phyloP scores from a whole-genome alignment of 108 stramenopile genomes.

The Mediolabrus comicus region DNA sequence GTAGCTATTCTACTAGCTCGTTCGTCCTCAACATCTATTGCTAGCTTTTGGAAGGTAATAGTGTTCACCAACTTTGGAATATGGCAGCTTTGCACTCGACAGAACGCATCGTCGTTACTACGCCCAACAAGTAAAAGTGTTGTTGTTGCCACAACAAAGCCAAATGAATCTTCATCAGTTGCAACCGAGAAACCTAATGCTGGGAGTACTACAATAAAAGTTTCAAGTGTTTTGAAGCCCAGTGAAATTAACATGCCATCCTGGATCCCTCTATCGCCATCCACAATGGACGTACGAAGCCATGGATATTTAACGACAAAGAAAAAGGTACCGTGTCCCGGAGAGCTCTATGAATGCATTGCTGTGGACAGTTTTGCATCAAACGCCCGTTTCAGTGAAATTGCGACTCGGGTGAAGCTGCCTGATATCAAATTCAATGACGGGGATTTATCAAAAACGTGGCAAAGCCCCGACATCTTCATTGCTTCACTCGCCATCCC shows the following conservation, averaged over 20 bases:
- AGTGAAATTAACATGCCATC: slow-evolving; percentile 56
- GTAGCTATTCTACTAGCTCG: slow-evolving; percentile 47
- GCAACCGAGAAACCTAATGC: slow-evolving; percentile 40
- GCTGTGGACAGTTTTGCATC: slow-evolving; percentile 77
- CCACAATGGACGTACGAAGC: slow-evolving; percentile 55
- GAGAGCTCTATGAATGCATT: slow-evolving; percentile 68
- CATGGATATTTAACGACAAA: slow-evolving; percentile 74
- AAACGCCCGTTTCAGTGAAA: slow-evolving; percentile 52
- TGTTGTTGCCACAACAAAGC: not conserved
- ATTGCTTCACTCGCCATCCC: slow-evolving; percentile 69
- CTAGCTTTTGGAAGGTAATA: slow-evolving; percentile 63
- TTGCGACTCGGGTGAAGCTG: slow-evolving; percentile 66
- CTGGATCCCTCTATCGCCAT: slow-evolving; percentile 52
- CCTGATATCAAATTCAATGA: slow-evolving; percentile 52
- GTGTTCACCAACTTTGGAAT: slow-evolving; percentile 57
- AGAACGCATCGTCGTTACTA: not conserved
- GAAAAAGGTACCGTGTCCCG: slow-evolving; percentile 72
- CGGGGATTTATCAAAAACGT: slow-evolving; percentile 46
- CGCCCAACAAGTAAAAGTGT: not conserved
- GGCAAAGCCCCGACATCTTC: slow-evolving; percentile 80
- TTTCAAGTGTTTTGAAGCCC: slow-evolving; percentile 56
- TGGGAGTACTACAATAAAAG: slow-evolving; percentile 61
- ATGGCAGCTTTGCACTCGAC: slow-evolving; percentile 25
- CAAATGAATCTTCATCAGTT: not conserved
- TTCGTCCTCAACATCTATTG: slow-evolving; percentile 39